Evolutionary conservation across 2,329 filamentous ascomycete genomes (phyloP), one percentile per base, ranked within the genome.

Genomic region (Fusarium compactum): DNA sequence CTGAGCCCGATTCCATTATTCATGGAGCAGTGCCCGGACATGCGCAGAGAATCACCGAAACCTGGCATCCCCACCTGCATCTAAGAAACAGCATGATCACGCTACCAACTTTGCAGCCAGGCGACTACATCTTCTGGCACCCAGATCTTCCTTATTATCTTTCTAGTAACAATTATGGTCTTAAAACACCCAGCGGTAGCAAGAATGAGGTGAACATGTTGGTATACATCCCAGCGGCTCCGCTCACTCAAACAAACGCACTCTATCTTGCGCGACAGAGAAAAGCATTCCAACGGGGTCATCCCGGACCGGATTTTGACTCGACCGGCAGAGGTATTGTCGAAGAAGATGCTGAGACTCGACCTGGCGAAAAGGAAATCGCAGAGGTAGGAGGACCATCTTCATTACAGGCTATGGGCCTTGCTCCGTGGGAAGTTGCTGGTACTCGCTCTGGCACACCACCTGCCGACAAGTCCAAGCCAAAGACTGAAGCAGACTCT

Each of bases 101-200:
- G n/a, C 82, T 87, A 48, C 86, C 86, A 6, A 85, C 84, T 12
- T 76, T 88, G 45, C 84, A 85, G 65, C 82, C 85, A 0, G 86
- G 86, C 71, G 86, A 88, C 79, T 88, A 88, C 74, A 85, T 88
- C 65, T 78, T 88, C 70, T 88, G 86, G 86, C 86, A 88, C 72
- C 85, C 85, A 24, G 86, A 88, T 69, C 82, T 87, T 65, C 83
- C 86, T 10, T 88, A 88, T 76, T 85, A 86, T 70, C 86, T 88
- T 74, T 83, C 82, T 60, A 83, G 79, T 47, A 82, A 78, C 50
- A 71, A 79, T 75, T 62, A 73, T 45, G 73, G 73, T 48, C 64
- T 78, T 29, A 72, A 76, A 63, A 75, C 80, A 20, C 77, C 72
- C 1, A 73, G 70, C 54, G 62, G 66, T 34, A 65, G 64, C 46